Evolutionary conservation across 2,329 filamentous ascomycete species (phyloP), one percentile per base, ranked within the genome.

Genomic region (Colletotrichum graminicola): DNA sequence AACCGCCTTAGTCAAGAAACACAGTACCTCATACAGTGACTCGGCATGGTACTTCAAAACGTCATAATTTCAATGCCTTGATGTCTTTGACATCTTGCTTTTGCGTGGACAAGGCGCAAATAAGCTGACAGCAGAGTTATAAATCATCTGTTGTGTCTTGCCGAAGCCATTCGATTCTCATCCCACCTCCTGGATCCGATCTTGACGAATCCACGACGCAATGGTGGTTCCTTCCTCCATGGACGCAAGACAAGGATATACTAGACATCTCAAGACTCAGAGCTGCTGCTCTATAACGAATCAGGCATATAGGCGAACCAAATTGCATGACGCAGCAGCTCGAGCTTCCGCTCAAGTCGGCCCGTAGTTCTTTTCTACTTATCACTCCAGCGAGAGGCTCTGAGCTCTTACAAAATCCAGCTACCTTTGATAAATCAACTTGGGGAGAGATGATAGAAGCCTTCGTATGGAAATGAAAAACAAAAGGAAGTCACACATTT

Each of bases 341-440:
- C 49, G 12, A 32, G 7, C 49, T 52, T 32, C 16, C 14, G 8
- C 16, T 10, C 26, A 26, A 16, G 49, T 18, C 14, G 8, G 14
- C 7, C 26, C 7, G 18, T 16, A 6, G 4, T 10, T 18, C 1
- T 21, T 21, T 12, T 14, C 18, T 11, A n/a, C n/a, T n/a, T n/a
- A n/a, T n/a, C n/a, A n/a, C n/a, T n/a, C n/a, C n/a, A n/a, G n/a
- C n/a, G n/a, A 51, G 47, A 47, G 7, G 14, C 8, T 8, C 21
- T 11, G n/a, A 1, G 4, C 5, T 32, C 7, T 29, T 7, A 8
- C 1, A 12, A 26, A 0, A 3, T 18, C 0, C 7, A 26, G 47
- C 10, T 5, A 51, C 26, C 26, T 8, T 5, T 26, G 21, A 29
- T 3, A 3, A 21, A 32, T 18, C 3, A 16, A 32, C 3, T 6